Base-by-base conservation (phyloP, 768 basidiomycete genomes). In the Neoboletus subvelutipes region DNA sequence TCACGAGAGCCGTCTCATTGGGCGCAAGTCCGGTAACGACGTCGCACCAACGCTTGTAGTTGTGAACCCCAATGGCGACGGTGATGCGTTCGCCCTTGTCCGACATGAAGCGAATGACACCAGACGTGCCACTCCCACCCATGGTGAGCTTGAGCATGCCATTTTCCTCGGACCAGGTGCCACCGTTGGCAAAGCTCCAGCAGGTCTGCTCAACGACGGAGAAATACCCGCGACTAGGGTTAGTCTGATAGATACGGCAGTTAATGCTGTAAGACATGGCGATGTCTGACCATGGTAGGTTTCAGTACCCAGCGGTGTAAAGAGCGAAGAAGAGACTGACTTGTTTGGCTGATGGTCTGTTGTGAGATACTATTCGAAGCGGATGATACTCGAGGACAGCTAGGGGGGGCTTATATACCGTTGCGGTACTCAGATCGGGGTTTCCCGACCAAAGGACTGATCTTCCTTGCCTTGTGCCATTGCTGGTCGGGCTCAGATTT, bases 1-100 rank as follows among this genome's bases (percentile, higher is more conserved):
- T 57, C 13, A 58, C 47, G 5, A 64, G 48, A n/a, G 58, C 67
- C 6, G 70, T 75, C 34, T 69, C 50, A 24, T 46, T 56, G 17
- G 50, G 22, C 4, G 53, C 13, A 34, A 77, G 66, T 50, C 72
- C 65, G 5, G 75, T 66, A 48, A 76, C 64, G 45, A 74, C 68
- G 57, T 77, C 76, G 63, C 67, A 64, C 77, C 78, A 78, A 6
- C 69, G 62, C 56, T 69, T 70, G 65, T 72, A 69, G 66, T 74
- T 73, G 67, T 78, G 71, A 20, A 77, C 67, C 1, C 79, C 77
- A 24, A 78, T 40, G 13, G 67, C 67, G 57, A 74, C 59, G 26
- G 75, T 49, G 68, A 75, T 71, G 12, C 45, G 54, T 50, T 77
- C 75, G 54, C 65, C 70, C 10, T 49, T 62, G 45, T 67, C 65